A percentile compares a stretch with the other conserved stretches of the same genome.
Conservation (phyloP, 164 flowering plant genomes). For the Cinnamomum micranthum region DNA sequence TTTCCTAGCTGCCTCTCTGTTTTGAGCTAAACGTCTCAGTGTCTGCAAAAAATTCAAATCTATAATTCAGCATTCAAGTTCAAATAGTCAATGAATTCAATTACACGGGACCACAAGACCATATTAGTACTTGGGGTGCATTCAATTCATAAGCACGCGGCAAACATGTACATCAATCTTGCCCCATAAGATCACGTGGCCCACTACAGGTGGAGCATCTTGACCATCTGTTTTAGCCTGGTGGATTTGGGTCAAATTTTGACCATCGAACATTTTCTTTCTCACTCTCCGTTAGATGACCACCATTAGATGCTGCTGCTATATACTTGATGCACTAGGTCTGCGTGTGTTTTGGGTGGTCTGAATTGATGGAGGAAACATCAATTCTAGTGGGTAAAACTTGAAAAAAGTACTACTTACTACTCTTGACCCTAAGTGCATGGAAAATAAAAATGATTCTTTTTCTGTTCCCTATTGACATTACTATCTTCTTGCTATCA, state of each 20-base stretch:
- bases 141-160: not conserved
- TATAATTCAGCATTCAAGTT: not conserved
- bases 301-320: not conserved
- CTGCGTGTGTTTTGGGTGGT: not conserved
- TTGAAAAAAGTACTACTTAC: not conserved
- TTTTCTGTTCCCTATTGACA: too few species aligned
- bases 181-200: not conserved
- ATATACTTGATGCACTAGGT: not conserved
- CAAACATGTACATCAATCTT: not conserved
- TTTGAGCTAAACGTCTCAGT: constrained; percentile 90
- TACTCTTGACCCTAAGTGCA: too few species aligned
- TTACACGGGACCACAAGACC: too few species aligned
- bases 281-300: not conserved
- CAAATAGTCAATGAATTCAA: not conserved
- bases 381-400: not conserved
- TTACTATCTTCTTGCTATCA: too few species aligned
- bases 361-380: not conserved
- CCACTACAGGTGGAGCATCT: not conserved
- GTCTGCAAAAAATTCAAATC: constrained; percentile 45
- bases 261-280: not conserved
- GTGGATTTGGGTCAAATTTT: not conserved
- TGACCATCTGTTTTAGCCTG: not conserved
- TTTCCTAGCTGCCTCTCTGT: constrained; percentile 97
- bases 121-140: not conserved
- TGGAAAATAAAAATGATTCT: too few species aligned